Conservation (phyloP, 441 rosid species). For the Erodium chrysanthum region DNA sequence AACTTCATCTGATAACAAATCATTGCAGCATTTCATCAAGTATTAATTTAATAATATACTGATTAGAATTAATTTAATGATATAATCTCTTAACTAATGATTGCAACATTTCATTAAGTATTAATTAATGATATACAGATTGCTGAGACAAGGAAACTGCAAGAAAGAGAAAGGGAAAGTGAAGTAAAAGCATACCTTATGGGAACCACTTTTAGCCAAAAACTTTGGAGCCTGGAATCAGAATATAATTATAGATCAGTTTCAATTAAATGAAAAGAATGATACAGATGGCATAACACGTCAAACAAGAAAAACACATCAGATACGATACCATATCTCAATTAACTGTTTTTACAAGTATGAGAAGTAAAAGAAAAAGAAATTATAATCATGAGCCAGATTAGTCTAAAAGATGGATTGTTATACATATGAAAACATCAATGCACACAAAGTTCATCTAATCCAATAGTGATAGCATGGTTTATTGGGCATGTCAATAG, state of each 20-base stretch:
- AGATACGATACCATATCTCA: background rate
- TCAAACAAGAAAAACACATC: background rate
- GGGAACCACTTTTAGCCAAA: slow-evolving; percentile 47
- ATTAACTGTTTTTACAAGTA: background rate
- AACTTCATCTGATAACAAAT: too few relatives aligned
- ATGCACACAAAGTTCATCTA: background rate
- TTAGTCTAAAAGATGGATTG: background rate
- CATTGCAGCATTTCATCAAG: too few relatives aligned
- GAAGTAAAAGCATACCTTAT: slow-evolving; percentile 38
- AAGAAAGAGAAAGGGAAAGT: slow-evolving; percentile 6
- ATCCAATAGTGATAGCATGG: background rate
- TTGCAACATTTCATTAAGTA: too few relatives aligned
- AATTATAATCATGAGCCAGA: background rate
- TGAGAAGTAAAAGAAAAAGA: background rate
- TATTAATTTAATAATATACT: too few relatives aligned
- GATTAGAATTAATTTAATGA: too few relatives aligned
- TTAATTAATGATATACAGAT: too few relatives aligned
- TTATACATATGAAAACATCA: background rate
- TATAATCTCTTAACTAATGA: too few relatives aligned
- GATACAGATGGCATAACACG: slow-evolving; percentile 5
- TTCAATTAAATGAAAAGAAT: slow-evolving; percentile 7
- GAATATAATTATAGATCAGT: slow-evolving; percentile 17
- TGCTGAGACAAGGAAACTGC: slow-evolving; percentile 8
- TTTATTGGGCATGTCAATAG: too few relatives aligned
- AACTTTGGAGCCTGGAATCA: slow-evolving; percentile 41